Base-by-base conservation (phyloP, 2,329 filamentous ascomycete species). In the Leptodontidium sp. region DNA sequence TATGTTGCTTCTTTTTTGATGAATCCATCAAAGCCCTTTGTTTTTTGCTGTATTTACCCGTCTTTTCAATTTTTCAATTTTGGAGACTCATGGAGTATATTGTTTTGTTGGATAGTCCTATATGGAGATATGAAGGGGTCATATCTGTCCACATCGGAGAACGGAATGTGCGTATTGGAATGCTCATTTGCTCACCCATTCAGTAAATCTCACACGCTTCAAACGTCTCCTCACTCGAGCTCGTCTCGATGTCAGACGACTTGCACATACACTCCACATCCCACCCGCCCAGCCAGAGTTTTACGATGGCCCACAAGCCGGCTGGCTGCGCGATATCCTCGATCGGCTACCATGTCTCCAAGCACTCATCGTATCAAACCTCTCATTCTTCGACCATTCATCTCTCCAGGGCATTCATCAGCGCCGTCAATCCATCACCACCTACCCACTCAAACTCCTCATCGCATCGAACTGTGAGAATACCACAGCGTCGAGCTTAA, bases 371-470 rank as follows among this genome's bases (percentile, higher is more conserved):
- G 68, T 72, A 4, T 72, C 68, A 2, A 71, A 68, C 50, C 63
- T 74, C 1, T 68, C 71, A 15, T 72, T 72, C 35, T 74, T 74
- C 47, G 70, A 72, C 47, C 73, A 74, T 47, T 64, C 71, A 58
- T 69, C 70, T 15, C 69, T 74, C 11, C 67, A 67, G 17, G 59
- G 43, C 0, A 57, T 72, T 17, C 70, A 72, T 59, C 65, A 66
- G 11, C 45, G 64, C 26, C 58, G 38, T 26, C 50, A 67, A 8
- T 40, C 58, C 43, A n/a, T 52, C 11, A 64, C 57, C 2, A 65
- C 38, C 15, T 74, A 72, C 47, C 58, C 61, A 17, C 50, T 74
- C 15, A 66, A 65, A 38, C 57, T 73, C 6, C 70, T 74, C 24
- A 68, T 70, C 43, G 71, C 73, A 0, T 70, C 71, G 17, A 43